Evolutionary conservation across 2,329 filamentous ascomycete genomes (phyloP).

Genomic region (Neonectria ditissima): DNA sequence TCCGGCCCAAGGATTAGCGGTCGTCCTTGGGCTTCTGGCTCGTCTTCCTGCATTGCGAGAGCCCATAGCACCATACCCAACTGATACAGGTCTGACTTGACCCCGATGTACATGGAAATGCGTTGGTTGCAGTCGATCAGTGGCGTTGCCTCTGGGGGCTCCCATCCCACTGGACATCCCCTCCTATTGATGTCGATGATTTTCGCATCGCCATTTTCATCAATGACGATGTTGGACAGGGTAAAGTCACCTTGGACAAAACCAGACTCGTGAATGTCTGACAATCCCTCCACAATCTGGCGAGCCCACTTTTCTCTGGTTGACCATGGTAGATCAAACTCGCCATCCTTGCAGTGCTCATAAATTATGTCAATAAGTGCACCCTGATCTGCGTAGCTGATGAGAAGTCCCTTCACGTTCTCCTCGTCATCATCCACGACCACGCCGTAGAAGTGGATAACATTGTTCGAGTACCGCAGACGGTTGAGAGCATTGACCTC

Average conservation of each 20-base stretch:
- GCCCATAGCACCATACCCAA: constrained; percentile 98
- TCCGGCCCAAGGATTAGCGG: constrained; percentile 73
- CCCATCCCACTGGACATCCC: constrained; percentile 98
- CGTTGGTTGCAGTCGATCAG: constrained; percentile 90
- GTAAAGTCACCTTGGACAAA: constrained; percentile 99
- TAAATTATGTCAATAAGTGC: constrained; percentile 93
- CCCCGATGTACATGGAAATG: constrained; percentile 96
- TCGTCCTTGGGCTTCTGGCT: constrained; percentile 83
- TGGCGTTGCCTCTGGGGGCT: constrained; percentile 88
- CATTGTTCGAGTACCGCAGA: constrained; percentile 77
- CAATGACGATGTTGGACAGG: constrained; percentile 95
- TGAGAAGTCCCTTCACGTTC: constrained; percentile 87
- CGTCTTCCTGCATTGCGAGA: constrained; percentile 86
- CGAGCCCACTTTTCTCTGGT: constrained; percentile 87
- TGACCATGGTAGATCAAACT: constrained; percentile 72
- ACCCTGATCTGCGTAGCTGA: constrained; percentile 87
- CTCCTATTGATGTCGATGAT: constrained; percentile 99
- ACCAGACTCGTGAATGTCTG: constrained; percentile 93
- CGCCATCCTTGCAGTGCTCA: constrained; percentile 72
- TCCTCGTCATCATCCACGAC: constrained; percentile 90
- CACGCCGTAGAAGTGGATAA: constrained; percentile 89
- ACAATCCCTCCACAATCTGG: constrained; percentile 89
- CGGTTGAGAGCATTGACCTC: constrained; percentile 94
- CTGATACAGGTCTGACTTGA: constrained; percentile 97
- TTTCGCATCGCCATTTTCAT: constrained; percentile 84